Percentiles rank a stretch among this genome's conserved stretches.
Conservation (phyloP, 306 rosid genomes). For the Herpetospermum pedunculosum region DNA sequence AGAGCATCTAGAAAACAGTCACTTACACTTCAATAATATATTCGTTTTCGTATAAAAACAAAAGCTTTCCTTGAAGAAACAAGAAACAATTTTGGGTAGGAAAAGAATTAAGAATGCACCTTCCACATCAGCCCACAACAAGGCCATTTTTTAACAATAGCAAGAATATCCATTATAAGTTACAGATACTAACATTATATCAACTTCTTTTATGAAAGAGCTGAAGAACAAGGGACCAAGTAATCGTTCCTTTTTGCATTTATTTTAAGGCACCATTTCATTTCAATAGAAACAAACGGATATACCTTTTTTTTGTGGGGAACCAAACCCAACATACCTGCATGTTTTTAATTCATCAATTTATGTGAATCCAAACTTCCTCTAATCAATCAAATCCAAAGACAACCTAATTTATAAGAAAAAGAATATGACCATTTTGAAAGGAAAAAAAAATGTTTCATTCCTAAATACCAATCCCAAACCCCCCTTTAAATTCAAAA, state of each 20-base stretch:
- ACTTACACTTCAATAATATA: background rate
- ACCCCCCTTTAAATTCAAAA: background rate
- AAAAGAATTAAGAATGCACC: slow-evolving; percentile 6
- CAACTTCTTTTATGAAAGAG: background rate
- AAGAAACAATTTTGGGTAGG: background rate
- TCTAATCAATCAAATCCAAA: background rate
- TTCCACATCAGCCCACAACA: background rate
- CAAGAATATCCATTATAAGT: background rate
- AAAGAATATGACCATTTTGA: background rate
- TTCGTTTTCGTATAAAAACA: background rate
- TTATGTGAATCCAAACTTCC: background rate
- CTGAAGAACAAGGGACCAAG: background rate
- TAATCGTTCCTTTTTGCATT: background rate
- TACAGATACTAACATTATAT: background rate
- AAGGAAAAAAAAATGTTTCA: background rate
- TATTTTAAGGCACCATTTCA: background rate
- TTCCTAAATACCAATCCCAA: background rate
- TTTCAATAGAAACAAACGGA: background rate
- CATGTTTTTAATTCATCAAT: background rate
- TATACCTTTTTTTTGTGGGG: background rate
- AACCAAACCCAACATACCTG: background rate
- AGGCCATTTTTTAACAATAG: background rate
- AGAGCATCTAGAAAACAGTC: background rate
- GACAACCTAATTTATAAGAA: background rate
- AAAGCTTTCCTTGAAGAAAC: background rate